These are phyloP conservation scores for Gamsiella multidivaricata DNA, from an alignment of 192 early-diverging fungal genomes.

Conservation along the genomic window DNA sequence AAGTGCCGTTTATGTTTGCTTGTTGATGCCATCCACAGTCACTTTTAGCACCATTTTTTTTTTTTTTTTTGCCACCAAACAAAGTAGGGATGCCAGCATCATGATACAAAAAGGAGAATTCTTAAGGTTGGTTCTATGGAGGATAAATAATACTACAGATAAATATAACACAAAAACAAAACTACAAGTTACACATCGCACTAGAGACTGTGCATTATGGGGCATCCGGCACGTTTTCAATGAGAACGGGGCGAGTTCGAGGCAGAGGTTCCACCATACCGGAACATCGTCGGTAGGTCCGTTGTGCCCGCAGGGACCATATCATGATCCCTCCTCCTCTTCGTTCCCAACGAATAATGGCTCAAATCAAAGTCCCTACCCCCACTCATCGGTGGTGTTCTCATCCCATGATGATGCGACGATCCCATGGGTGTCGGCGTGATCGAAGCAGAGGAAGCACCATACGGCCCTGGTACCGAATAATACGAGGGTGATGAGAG, in stretches of 20 bases:
- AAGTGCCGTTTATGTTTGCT: background rate
- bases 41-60: constrained; percentile 3
- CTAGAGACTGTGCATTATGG: too few relatives aligned
- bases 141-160: background rate
- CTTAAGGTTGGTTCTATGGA: background rate
- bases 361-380: constrained; percentile 31
- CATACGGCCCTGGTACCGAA: constrained; percentile 2
- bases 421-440: background rate
- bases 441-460: background rate
- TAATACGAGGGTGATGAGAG: background rate
- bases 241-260: constrained; percentile 7
- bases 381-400: constrained; percentile 45
- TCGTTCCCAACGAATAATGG: constrained; percentile 11
- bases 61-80: background rate
- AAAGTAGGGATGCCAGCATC: too few relatives aligned
- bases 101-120: too few relatives aligned
- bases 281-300: constrained; percentile 27
- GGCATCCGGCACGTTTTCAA: too few relatives aligned
- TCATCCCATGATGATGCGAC: constrained; percentile 48
- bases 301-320: constrained; percentile 7
- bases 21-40: constrained; percentile 3
- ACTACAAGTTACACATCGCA: too few relatives aligned
- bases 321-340: constrained; percentile 18
- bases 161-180: background rate
- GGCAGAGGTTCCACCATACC: background rate